Evolutionary conservation across 1,284 basidiomycete genomes (phyloP).

Genomic region (Microbotryum saponariae): DNA sequence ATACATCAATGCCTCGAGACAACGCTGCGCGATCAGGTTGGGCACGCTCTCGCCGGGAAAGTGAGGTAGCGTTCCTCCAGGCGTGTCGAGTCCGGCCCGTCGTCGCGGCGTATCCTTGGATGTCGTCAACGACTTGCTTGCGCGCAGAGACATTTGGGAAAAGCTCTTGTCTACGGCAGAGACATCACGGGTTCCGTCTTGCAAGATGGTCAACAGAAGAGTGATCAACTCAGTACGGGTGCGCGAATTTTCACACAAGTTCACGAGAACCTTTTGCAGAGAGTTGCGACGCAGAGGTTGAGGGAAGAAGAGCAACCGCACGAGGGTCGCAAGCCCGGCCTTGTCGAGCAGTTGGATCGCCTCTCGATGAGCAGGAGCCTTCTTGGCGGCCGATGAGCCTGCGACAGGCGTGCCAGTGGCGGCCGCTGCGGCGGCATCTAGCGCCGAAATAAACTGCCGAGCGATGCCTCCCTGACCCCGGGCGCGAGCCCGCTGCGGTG

Average conservation of each 20-base stretch:
- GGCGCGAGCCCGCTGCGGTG: conserved; percentile 17
- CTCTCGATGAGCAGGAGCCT: conserved; percentile 46
- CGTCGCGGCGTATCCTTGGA: conserved; percentile 62
- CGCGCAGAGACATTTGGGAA: conserved; percentile 77
- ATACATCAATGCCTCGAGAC: conserved; percentile 76
- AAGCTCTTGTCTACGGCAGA: conserved; percentile 89
- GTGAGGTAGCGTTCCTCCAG: conserved; percentile 48
- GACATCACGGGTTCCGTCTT: conserved; percentile 89
- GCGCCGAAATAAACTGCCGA: neutral
- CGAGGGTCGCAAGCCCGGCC: conserved; percentile 75
- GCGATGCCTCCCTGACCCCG: neutral
- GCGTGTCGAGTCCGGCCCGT: conserved; percentile 48
- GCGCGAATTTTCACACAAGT: conserved; percentile 90
- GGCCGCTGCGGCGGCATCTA: neutral
- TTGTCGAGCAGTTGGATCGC: conserved; percentile 93
- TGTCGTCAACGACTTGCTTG: conserved; percentile 53
- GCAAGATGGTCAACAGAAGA: conserved; percentile 79
- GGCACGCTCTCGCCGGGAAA: conserved; percentile 76
- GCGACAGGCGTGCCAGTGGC: neutral
- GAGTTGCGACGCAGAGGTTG: conserved; percentile 77
- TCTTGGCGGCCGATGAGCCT: conserved; percentile 10
- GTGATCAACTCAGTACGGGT: conserved; percentile 89
- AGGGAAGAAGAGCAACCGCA: conserved; percentile 93
- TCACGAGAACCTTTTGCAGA: conserved; percentile 83
- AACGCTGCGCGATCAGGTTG: conserved; percentile 83